Evolutionary conservation across 2,329 filamentous ascomycete genomes (phyloP).

Genomic region (Colletotrichum costaricense): DNA sequence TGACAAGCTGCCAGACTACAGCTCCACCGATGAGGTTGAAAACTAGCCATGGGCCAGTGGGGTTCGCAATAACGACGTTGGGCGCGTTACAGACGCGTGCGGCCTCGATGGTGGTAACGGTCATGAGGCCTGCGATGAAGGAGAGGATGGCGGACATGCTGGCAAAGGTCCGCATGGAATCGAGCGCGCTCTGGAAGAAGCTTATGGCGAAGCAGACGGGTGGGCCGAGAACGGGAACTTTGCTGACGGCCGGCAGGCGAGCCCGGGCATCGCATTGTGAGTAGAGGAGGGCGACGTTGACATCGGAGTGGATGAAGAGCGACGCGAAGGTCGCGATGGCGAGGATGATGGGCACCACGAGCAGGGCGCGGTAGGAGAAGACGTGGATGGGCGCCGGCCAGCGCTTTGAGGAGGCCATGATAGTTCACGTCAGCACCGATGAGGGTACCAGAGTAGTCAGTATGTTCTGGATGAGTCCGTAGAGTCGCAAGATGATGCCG

Average conservation of each 20-base stretch:
- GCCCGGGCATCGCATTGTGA: conserved; percentile 63
- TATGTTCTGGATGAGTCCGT: background rate
- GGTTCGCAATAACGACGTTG: conserved; percentile 49
- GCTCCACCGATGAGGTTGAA: conserved; percentile 62
- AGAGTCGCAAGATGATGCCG: background rate
- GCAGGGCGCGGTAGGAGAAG: conserved; percentile 63
- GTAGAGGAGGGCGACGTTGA: conserved; percentile 63
- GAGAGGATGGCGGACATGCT: conserved; percentile 55
- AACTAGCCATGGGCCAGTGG: conserved; percentile 57
- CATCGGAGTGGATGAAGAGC: conserved; percentile 59
- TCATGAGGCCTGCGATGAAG: conserved; percentile 59
- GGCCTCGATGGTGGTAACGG: conserved; percentile 61
- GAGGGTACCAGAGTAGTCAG: background rate
- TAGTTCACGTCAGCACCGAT: background rate
- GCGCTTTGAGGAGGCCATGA: conserved; percentile 28
- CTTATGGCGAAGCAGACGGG: conserved; percentile 62
- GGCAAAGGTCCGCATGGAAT: conserved; percentile 52
- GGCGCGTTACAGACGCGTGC: conserved; percentile 55
- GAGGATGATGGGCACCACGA: conserved; percentile 62
- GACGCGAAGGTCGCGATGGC: conserved; percentile 52
- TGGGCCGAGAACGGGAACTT: conserved; percentile 57
- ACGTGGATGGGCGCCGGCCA: conserved; percentile 60
- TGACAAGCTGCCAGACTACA: conserved; percentile 62
- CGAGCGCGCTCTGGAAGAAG: conserved; percentile 59
- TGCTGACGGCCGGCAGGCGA: conserved; percentile 56